phyloP scores from a whole-genome alignment of 768 basidiomycete species.

The Russula virescens region DNA sequence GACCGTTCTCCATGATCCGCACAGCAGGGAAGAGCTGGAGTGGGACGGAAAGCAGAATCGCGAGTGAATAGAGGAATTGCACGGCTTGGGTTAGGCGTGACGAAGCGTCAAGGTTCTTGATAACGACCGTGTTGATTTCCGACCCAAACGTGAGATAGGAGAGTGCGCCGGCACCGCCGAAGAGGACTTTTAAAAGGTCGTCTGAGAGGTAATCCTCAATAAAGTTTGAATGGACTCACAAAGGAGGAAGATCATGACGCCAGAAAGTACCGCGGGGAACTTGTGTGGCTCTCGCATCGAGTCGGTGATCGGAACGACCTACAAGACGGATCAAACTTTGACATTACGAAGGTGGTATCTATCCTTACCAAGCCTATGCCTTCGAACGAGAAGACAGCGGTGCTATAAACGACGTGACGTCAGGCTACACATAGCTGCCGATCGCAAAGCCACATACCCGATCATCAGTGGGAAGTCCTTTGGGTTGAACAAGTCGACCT shows the following conservation, averaged over 20 bases:
- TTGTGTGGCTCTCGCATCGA: constrained; percentile 94
- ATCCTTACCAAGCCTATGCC: constrained; percentile 83
- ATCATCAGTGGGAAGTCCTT: constrained; percentile 89
- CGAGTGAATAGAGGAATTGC: constrained; percentile 85
- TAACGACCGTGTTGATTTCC: constrained; percentile 85
- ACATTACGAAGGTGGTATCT: neutral
- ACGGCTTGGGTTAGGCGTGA: constrained; percentile 87
- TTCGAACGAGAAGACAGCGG: constrained; percentile 97
- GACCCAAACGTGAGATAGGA: constrained; percentile 87
- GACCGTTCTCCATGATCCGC: constrained; percentile 92
- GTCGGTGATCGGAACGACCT: constrained; percentile 94
- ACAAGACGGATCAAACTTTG: constrained; percentile 10
- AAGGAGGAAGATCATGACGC: constrained; percentile 85
- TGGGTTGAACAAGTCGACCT: constrained; percentile 81
- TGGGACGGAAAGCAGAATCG: constrained; percentile 87
- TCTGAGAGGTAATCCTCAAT: neutral
- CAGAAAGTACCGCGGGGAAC: constrained; percentile 82
- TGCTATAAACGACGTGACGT: constrained; percentile 42
- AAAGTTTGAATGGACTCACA: constrained; percentile 36
- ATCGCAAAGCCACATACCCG: constrained; percentile 45
- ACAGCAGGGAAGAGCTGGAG: constrained; percentile 97
- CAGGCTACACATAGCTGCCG: neutral
- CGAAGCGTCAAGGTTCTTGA: constrained; percentile 84
- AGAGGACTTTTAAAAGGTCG: constrained; percentile 49
- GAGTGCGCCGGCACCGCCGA: constrained; percentile 82